Conservation (phyloP, 352 stramenopile species). For the Pythium aphanidermatum region DNA sequence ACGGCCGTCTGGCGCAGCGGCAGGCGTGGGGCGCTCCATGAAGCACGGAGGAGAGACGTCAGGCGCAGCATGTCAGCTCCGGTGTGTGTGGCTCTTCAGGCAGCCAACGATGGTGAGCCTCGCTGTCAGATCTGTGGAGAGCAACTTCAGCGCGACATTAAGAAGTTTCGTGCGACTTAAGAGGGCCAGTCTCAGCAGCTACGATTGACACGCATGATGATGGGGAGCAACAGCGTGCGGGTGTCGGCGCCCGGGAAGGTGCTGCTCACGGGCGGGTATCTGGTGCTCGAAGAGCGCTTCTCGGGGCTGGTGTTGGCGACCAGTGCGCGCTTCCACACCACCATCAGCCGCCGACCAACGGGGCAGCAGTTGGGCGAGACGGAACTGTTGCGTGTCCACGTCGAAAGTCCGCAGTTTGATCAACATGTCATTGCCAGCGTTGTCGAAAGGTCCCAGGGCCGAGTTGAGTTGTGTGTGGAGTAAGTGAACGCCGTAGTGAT, state of each 20-base stretch:
- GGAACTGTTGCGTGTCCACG: slow-evolving; percentile 26
- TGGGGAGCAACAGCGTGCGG: slow-evolving; percentile 18
- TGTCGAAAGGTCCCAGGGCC: background rate
- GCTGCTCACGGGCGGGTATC: slow-evolving; percentile 93
- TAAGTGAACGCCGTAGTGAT: background rate
- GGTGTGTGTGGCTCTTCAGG: slow-evolving; percentile 10
- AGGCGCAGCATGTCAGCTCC: slow-evolving; percentile 10
- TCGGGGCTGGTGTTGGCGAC: slow-evolving; percentile 88
- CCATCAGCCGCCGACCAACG: slow-evolving; percentile 23
- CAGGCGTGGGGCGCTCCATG: background rate
- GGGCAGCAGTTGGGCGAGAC: background rate
- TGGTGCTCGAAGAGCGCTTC: slow-evolving; percentile 91
- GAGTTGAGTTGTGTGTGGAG: background rate
- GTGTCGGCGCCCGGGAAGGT: slow-evolving; percentile 96
- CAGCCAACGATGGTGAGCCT: slow-evolving; percentile 22
- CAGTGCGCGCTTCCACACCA: slow-evolving; percentile 92
- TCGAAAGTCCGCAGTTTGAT: slow-evolving; percentile 91
- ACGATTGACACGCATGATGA: too few species aligned
- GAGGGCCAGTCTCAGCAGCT: too few species aligned
- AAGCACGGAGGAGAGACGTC: slow-evolving; percentile 7
- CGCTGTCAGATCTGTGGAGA: too few species aligned
- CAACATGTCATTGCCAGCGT: slow-evolving; percentile 41
- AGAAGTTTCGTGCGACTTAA: too few species aligned
- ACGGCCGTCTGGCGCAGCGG: background rate
- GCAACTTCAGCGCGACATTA: background rate